These are phyloP conservation scores for Omphalea diandra DNA, from an alignment of 441 rosid species.

Conservation along the genomic window DNA sequence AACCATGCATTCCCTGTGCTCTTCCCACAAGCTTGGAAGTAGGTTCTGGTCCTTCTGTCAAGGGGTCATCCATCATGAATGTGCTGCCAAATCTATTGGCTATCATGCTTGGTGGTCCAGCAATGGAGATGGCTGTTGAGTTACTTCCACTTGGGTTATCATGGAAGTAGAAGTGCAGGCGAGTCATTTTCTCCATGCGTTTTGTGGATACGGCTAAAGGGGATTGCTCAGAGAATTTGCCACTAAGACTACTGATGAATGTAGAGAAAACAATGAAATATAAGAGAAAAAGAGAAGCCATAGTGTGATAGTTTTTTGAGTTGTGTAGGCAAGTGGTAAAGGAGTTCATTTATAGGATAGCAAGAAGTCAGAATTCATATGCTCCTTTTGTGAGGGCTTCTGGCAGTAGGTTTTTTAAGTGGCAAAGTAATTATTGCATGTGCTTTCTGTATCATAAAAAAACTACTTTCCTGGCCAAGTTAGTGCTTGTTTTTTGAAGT, in stretches of 20 bases:
- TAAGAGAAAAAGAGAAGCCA: constrained; percentile 1
- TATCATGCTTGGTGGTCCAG: constrained; percentile 23
- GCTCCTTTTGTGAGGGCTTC: neutral
- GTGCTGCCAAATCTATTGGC: constrained; percentile 31
- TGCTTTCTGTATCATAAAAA: neutral
- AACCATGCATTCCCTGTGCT: constrained; percentile 34
- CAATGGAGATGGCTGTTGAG: constrained; percentile 30
- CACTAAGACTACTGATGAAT: neutral
- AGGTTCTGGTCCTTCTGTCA: constrained; percentile 39
- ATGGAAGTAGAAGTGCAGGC: constrained; percentile 44
- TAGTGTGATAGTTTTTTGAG: neutral
- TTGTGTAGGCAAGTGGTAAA: neutral
- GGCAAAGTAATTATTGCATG: neutral
- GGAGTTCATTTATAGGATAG: constrained; percentile 10
- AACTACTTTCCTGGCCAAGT: neutral
- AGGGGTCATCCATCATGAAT: constrained; percentile 30
- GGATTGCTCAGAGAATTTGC: constrained; percentile 22
- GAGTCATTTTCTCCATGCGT: constrained; percentile 28
- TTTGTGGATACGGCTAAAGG: constrained; percentile 6
- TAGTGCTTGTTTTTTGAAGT: neutral
- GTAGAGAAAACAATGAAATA: constrained; percentile 10
- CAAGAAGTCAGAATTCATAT: neutral
- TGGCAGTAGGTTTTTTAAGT: neutral
- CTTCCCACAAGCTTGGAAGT: constrained; percentile 39
- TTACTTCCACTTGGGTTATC: constrained; percentile 29